Evolutionary conservation across 441 rosid species (phyloP).

Genomic region (Pelargonium australe): DNA sequence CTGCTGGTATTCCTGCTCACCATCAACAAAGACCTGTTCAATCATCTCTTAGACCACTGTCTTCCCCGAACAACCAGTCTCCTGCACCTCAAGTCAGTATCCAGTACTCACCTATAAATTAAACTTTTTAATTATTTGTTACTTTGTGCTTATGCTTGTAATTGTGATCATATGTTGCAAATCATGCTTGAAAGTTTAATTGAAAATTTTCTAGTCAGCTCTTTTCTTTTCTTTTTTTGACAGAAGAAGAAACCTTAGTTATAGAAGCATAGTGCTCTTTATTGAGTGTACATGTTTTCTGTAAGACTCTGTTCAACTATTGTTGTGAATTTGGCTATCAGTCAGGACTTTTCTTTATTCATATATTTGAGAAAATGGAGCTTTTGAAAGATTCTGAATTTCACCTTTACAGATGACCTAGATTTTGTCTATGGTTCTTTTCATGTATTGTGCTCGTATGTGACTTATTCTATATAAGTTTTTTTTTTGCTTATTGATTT

Average conservation of each 20-base stretch:
- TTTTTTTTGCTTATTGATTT: neutral
- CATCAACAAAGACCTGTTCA: constrained; percentile 72
- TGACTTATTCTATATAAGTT: constrained; percentile 1
- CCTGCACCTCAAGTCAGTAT: constrained; percentile 57
- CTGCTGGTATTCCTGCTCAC: constrained; percentile 53
- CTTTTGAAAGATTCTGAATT: neutral
- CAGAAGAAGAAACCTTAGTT: no score
- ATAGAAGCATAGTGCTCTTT: no score
- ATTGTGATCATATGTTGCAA: neutral
- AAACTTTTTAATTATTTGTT: neutral
- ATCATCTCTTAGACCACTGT: constrained; percentile 46
- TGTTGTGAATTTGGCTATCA: neutral
- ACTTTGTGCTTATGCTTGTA: neutral
- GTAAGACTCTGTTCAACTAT: neutral
- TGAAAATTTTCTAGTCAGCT: no score
- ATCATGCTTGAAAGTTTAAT: no score
- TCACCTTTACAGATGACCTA: neutral
- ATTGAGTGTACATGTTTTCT: neutral
- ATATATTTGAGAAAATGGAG: neutral
- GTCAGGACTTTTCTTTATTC: no score
- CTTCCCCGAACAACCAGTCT: constrained; percentile 52
- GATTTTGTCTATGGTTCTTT: neutral
- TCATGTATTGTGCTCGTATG: neutral
- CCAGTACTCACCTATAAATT: constrained; percentile 20
- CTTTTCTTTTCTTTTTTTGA: no score